Conservation (phyloP, 345 rosid species). For the Cardiospermum halicacabum region DNA sequence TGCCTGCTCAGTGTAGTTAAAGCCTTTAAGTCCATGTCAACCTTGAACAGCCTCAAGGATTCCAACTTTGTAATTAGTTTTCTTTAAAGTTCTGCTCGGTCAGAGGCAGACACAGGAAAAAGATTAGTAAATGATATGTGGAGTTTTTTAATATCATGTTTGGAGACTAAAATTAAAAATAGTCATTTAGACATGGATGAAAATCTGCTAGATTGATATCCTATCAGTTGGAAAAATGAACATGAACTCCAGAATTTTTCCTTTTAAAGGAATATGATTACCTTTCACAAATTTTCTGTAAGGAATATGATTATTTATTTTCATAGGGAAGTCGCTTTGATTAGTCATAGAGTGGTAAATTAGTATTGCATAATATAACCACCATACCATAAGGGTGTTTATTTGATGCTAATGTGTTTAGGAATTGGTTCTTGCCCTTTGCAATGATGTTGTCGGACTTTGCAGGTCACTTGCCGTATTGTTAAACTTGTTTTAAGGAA, state of each 20-base stretch:
- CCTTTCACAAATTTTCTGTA: no score
- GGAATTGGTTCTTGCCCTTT: slow-evolving; percentile 30
- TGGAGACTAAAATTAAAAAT: neutral
- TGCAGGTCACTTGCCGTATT: slow-evolving; percentile 86
- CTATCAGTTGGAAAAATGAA: neutral
- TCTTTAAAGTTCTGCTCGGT: neutral
- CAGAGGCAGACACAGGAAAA: neutral
- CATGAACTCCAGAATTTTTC: neutral
- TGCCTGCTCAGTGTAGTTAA: neutral
- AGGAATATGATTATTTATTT: neutral
- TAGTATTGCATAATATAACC: slow-evolving; percentile 2
- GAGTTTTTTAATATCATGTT: neutral
- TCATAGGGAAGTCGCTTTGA: neutral
- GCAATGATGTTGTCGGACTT: slow-evolving; percentile 33
- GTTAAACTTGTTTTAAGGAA: slow-evolving; percentile 92
- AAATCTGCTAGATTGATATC: neutral
- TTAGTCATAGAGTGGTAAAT: neutral
- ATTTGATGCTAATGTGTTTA: slow-evolving; percentile 11
- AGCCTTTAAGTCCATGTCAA: neutral
- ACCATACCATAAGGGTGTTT: neutral
- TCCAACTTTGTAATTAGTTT: neutral
- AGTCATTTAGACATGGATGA: neutral
- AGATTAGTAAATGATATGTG: neutral
- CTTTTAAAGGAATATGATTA: neutral
- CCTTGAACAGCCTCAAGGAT: neutral